Evolutionary conservation across 2,329 filamentous ascomycete genomes (phyloP), one percentile per base, ranked within the genome.

Genomic region (Fusarium praegraminearum): DNA sequence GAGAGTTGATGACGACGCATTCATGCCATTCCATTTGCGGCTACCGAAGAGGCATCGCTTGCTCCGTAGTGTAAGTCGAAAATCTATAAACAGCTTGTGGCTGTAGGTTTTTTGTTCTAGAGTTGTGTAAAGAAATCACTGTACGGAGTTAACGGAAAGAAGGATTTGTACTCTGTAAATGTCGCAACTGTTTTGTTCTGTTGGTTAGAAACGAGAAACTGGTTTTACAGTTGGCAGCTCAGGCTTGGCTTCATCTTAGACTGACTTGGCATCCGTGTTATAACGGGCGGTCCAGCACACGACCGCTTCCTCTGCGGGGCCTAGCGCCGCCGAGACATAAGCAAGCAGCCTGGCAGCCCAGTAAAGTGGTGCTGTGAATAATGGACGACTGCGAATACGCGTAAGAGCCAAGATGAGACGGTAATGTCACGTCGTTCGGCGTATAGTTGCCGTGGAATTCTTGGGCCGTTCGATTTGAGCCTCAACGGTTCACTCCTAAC

Each of bases 241-340:
- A 13, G 56, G 46, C 67, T 69, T 69, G 67, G 67, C 67, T 51
- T 68, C 57, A 70, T 70, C 65, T 70, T 57, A 32, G 22, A 46
- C 41, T 44, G 47, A 35, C 62, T 67, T 62, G 62, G 67, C 56
- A 56, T 43, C 8, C 18, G n/a, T 38, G 32, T 49, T 56, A 62
- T 36, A 59, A 45, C 44, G 28, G 30, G n/a, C 28, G 24, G 40
- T 8, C 40, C 32, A 70, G 53, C 67, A 70, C 67, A 70, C 57
- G 67, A 70, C 63, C 16, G 44, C 38, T 57, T 70, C 20, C 67
- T 57, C 9, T 13, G 50, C 38, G 38, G 38, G 44, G 63, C 24
- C 43, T 71, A 70, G 67, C 63, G 67, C 41, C 36, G n/a, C 56
- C 52, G 51, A 30, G 33, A 28, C 5, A 30, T 20, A 40, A 38